phyloP scores from a whole-genome alignment of 345 rosid genomes.

The Euclidium syriacum region DNA sequence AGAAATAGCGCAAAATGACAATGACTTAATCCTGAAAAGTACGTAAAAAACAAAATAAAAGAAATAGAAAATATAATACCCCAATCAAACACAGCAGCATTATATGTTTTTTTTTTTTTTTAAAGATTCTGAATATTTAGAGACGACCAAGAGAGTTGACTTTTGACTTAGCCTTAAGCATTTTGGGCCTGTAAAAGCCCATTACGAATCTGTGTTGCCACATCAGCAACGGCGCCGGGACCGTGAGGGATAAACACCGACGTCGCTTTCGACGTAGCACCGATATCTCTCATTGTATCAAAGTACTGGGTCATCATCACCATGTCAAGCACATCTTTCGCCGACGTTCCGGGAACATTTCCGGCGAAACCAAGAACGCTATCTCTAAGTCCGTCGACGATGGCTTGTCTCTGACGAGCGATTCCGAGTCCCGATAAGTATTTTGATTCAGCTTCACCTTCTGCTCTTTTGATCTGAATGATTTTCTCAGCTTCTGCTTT shows the following conservation, averaged over 20 bases:
- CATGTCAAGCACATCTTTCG: slow-evolving; percentile 37
- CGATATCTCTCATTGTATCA: slow-evolving; percentile 38
- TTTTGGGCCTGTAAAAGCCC: slow-evolving; percentile 32
- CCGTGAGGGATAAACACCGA: slow-evolving; percentile 38
- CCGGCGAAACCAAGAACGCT: slow-evolving; percentile 53
- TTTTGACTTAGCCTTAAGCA: not conserved
- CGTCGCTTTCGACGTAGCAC: slow-evolving; percentile 30
- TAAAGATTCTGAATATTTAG: not conserved
- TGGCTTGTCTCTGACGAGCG: slow-evolving; percentile 54
- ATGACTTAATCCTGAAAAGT: too few relatives aligned
- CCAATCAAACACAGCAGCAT: not conserved
- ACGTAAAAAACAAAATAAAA: not conserved
- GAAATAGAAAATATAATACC: not conserved
- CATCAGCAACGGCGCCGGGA: slow-evolving; percentile 34
- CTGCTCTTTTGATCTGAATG: slow-evolving; percentile 52
- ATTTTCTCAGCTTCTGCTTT: slow-evolving; percentile 61
- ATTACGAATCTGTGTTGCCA: slow-evolving; percentile 34
- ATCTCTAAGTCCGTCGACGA: slow-evolving; percentile 54
- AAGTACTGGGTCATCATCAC: slow-evolving; percentile 39
- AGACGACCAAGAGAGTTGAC: slow-evolving; percentile 1
- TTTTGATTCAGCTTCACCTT: slow-evolving; percentile 52
- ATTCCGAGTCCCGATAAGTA: slow-evolving; percentile 50
- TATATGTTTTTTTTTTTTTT: not conserved
- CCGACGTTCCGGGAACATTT: slow-evolving; percentile 47
- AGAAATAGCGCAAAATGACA: too few relatives aligned